Conservation (phyloP, 2,329 filamentous ascomycete genomes). For the Cytospora schulzeri region DNA sequence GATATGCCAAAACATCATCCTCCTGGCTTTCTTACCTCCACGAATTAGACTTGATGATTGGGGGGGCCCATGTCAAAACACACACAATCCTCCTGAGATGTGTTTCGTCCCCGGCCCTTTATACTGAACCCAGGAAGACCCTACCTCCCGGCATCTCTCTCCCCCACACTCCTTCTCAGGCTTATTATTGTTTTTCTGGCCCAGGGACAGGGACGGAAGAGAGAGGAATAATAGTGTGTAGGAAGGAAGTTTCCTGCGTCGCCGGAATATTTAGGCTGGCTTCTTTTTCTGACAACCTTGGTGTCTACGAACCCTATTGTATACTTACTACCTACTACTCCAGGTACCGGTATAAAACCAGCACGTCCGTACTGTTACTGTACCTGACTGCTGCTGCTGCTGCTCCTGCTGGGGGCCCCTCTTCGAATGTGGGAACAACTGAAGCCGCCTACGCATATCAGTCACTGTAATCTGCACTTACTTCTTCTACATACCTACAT, state of each 20-base stretch:
- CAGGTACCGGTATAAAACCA: background rate
- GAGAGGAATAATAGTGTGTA: background rate
- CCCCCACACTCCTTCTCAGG: background rate
- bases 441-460: constrained; percentile 21
- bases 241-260: constrained; percentile 9
- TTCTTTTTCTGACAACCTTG: constrained; percentile 4
- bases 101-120: background rate
- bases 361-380: too few species aligned
- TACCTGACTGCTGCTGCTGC: constrained; percentile 6
- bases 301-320: constrained; percentile 8
- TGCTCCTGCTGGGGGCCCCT: constrained; percentile 11
- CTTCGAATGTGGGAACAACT: constrained; percentile 21
- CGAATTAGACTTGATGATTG: background rate
- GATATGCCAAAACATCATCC: background rate
- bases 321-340: background rate
- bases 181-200: constrained; percentile 4
- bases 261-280: constrained; percentile 29
- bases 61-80: background rate
- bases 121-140: constrained; percentile 3
- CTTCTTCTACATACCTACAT: background rate
- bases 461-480: background rate
- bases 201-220: too few species aligned
- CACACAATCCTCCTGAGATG: background rate
- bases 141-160: background rate
- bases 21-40: background rate